A percentile compares a stretch with the other conserved stretches of the same genome.
Conservation (phyloP, 805 yeast genomes). For the Candida ficus region DNA sequence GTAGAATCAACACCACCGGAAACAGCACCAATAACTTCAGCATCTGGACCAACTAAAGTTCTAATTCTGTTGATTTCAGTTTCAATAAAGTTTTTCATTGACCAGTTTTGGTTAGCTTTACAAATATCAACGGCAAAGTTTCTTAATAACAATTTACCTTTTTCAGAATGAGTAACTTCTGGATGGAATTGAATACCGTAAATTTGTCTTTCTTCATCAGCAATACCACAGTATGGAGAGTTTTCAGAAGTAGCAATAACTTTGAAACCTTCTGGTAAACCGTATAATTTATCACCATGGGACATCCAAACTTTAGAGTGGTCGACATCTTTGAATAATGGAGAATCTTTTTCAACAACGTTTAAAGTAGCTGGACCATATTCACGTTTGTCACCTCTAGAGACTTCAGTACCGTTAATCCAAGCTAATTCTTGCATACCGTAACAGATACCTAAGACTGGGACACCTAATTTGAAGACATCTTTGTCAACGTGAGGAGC, state of each 20-base stretch:
- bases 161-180: conserved; percentile 93
- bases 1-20: conserved; percentile 99
- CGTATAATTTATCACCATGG: conserved; percentile 92
- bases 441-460: conserved; percentile 95
- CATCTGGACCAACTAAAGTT: conserved; percentile 90
- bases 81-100: conserved; percentile 95
- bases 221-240: conserved; percentile 94
- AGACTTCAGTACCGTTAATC: conserved; percentile 88
- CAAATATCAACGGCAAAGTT: conserved; percentile 94
- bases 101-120: conserved; percentile 86
- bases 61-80: conserved; percentile 93
- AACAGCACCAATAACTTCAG: conserved; percentile 99
- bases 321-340: conserved; percentile 82
- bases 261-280: conserved; percentile 84
- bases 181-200: conserved; percentile 99
- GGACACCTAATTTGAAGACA: conserved; percentile 85
- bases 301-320: conserved; percentile 99
- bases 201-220: conserved; percentile 65
- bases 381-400: conserved; percentile 95
- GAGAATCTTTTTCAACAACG: conserved; percentile 61
- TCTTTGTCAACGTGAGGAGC: conserved; percentile 98
- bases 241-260: conserved; percentile 87
- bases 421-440: conserved; percentile 99
- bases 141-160: conserved; percentile 81
- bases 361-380: conserved; percentile 92